These are phyloP conservation scores for Fraxinus anomala DNA, from an alignment of 257 asterid genomes.

Conservation along the genomic window DNA sequence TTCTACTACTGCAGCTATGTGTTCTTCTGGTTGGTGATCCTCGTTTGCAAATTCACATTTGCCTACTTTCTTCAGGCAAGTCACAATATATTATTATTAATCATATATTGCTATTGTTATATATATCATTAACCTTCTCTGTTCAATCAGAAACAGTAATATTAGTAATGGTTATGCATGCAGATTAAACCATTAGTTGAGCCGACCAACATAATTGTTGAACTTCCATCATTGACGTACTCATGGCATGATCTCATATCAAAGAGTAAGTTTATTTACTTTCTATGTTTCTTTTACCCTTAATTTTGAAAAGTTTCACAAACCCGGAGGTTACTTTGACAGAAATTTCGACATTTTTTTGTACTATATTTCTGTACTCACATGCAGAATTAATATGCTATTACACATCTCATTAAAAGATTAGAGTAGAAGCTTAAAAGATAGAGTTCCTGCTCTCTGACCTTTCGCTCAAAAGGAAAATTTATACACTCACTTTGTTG, in stretches of 20 bases:
- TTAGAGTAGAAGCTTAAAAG: neutral
- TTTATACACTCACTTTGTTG: neutral
- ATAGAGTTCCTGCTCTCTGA: neutral
- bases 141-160: constrained; percentile 18
- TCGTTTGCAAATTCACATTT: constrained; percentile 85
- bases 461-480: neutral
- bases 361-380: neutral
- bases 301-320: constrained; percentile 18
- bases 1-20: constrained; percentile 67
- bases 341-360: neutral
- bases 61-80: constrained; percentile 98
- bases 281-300: constrained; percentile 15
- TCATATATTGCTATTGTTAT: constrained; percentile 11
- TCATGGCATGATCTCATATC: constrained; percentile 94
- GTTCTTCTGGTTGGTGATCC: constrained; percentile 90
- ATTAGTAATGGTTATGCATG: constrained; percentile 26
- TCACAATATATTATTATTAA: constrained; percentile 22
- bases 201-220: constrained; percentile 62
- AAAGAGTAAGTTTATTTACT: constrained; percentile 49
- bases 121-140: constrained; percentile 19
- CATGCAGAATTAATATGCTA: neutral
- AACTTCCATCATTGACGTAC: constrained; percentile 55
- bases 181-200: constrained; percentile 88
- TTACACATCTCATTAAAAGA: neutral
- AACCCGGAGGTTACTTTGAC: neutral